These are phyloP conservation scores for Zygotorulaspora florentina DNA, from an alignment of 805 yeast species.

Conservation along the genomic window DNA sequence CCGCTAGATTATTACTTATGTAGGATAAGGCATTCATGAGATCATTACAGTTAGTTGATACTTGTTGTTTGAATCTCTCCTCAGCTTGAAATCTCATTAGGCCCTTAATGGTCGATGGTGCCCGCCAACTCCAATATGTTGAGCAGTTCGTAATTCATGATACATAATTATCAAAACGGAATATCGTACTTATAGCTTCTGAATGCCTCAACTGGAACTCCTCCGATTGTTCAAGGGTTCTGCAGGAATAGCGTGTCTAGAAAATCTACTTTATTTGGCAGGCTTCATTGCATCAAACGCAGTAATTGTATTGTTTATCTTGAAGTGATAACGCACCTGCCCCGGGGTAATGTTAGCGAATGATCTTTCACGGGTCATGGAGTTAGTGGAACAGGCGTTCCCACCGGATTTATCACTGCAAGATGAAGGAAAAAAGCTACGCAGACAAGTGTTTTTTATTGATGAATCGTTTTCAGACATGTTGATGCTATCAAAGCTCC, in stretches of 20 bases:
- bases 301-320: too few relatives aligned
- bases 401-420: constrained; percentile 1
- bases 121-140: not conserved
- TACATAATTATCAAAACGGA: too few relatives aligned
- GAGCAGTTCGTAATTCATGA: not conserved
- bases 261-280: too few relatives aligned
- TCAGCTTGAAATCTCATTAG: not conserved
- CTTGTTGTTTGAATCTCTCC: too few relatives aligned
- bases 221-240: too few relatives aligned
- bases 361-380: too few relatives aligned
- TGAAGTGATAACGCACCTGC: too few relatives aligned
- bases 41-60: not conserved
- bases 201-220: too few relatives aligned
- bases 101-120: not conserved
- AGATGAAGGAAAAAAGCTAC: not conserved
- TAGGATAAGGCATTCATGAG: constrained; percentile 26
- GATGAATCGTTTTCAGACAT: not conserved
- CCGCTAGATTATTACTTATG: constrained; percentile 28
- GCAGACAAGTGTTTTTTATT: not conserved
- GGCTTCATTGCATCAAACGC: too few relatives aligned
- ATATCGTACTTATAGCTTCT: too few relatives aligned
- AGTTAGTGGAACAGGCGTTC: not conserved
- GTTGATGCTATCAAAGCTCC: constrained; percentile 1
- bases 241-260: too few relatives aligned
- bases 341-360: too few relatives aligned